Percentiles rank a stretch among this genome's conserved stretches.
Conservation (phyloP, 2,329 filamentous ascomycete genomes). For the Sarocladium kiliense region DNA sequence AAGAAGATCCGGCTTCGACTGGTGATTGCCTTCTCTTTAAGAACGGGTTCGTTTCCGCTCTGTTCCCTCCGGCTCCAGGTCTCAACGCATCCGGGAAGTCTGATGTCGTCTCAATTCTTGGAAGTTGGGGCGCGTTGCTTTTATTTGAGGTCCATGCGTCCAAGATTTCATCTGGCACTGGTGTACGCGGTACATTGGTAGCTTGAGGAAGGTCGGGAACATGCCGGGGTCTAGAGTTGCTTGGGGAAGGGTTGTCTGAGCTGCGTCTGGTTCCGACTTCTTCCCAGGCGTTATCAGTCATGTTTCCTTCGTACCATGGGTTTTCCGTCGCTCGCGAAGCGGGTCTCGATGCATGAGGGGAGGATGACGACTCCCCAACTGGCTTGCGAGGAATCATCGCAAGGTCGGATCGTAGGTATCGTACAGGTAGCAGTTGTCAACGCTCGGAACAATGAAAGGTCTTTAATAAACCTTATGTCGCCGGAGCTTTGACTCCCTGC, state of each 20-base stretch:
- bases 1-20: background rate
- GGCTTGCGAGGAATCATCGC: slow-evolving; percentile 4
- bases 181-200: background rate
- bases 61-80: slow-evolving; percentile 8
- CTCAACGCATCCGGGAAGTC: slow-evolving; percentile 9
- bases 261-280: background rate
- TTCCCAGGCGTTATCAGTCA: background rate
- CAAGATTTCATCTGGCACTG: background rate
- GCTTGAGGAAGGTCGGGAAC: background rate
- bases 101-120: background rate
- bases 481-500: no score
- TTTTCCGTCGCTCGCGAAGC: background rate
- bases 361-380: background rate
- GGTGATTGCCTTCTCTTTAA: slow-evolving; percentile 9
- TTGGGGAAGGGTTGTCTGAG: background rate
- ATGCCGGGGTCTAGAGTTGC: background rate
- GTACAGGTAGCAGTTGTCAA: background rate
- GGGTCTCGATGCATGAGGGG: background rate
- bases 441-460: no score
- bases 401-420: no score
- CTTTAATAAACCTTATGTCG: no score
- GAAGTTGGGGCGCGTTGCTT: background rate
- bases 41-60: slow-evolving; percentile 13
- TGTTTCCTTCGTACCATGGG: background rate
- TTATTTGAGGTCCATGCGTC: background rate